Conservation (phyloP, 2,329 filamentous ascomycete species). For the Colletotrichum liaoningense region DNA sequence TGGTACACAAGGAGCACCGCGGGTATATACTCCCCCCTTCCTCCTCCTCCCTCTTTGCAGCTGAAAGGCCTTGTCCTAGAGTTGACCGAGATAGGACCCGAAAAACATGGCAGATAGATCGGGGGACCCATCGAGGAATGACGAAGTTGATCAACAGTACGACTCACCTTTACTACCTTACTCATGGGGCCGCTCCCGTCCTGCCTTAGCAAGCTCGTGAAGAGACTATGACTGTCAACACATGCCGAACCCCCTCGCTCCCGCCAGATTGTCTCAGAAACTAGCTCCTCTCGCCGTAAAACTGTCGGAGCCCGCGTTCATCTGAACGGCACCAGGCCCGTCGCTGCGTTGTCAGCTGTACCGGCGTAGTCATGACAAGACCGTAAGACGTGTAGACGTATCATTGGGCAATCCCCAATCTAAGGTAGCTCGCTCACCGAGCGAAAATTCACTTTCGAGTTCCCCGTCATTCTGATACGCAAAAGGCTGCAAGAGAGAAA, state of each 20-base stretch:
- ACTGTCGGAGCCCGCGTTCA: not conserved
- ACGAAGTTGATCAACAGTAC: not conserved
- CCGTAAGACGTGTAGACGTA: slow-evolving; percentile 15
- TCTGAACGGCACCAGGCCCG: not conserved
- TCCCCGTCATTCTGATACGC: not conserved
- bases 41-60: not conserved
- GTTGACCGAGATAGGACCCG: not conserved
- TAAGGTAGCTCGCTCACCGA: not conserved
- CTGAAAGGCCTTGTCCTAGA: too few species aligned
- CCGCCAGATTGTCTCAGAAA: not conserved
- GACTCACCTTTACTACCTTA: not conserved
- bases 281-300: not conserved
- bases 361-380: not conserved
- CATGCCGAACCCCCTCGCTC: not conserved
- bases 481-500: not conserved
- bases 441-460: not conserved
- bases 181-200: too few species aligned
- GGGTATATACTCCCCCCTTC: not conserved
- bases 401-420: slow-evolving; percentile 5
- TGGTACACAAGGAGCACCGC: not conserved
- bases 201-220: too few species aligned
- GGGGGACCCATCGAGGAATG: not conserved
- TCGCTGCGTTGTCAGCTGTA: not conserved
- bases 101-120: not conserved
- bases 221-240: not conserved